Base-by-base conservation (phyloP, 2,329 filamentous ascomycete species). In the Hymenoscyphus salicellus region DNA sequence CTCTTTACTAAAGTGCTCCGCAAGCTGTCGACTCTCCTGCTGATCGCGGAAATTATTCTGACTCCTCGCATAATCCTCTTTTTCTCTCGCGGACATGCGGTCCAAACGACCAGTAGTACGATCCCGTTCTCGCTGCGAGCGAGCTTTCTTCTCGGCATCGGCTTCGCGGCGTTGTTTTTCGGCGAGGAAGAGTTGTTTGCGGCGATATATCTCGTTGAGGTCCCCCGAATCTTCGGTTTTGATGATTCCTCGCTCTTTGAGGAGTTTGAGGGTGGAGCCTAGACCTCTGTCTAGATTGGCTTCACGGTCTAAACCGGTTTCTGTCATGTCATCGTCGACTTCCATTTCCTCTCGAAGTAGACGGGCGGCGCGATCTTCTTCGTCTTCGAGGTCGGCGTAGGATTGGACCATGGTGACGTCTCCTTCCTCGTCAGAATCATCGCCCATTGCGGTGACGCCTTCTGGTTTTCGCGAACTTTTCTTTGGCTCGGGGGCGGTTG, bases 1-100 rank as follows among this genome's bases (percentile, higher is more conserved):
- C 69, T 90, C 89, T 65, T 87, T 86, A 73, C 90, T 90, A 81
- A 94, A 98, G 68, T 96, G 85, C 68, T 96, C 91, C 1, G 92
- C 91, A 77, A 96, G 85, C 72, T 90, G 85, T 43, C 90, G 86
- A 36, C 92, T 90, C 72, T 96, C 90, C 70, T 91, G 88, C 73
- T 92, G 89, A 72, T 99, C 95, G 70, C 95, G 91, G 72, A 89
- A 86, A 64, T 88, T 89, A 78, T 99, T 99, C 77, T 96, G 91
- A 76, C 90, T 89, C 17, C 92, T 89, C 0, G 93, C 90, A 76
- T 91, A 90, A 63, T 97, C 93, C 78, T 99, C 95, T 60, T 92
- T 87, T 74, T 98, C 95, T 36, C 91, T 89, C n/a, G 89, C 87
- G 1, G 92, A 91, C 93, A 99, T 94, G 69, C 89, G 87, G 71